Evolutionary conservation across 495 filamentous ascomycete species (phyloP).

Genomic region (Hypoxylon crocopeplum): DNA sequence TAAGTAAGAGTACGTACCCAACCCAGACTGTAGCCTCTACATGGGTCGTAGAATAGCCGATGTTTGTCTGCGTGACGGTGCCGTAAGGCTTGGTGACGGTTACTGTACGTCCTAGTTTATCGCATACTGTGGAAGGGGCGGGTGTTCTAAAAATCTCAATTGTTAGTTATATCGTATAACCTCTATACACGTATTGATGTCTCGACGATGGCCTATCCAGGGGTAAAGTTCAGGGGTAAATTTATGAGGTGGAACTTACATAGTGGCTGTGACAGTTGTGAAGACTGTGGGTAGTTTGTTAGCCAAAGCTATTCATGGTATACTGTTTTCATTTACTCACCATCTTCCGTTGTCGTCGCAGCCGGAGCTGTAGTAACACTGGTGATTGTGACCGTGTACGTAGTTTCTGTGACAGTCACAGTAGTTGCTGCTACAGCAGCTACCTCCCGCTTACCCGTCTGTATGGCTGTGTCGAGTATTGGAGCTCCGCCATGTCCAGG

Average conservation of each 20-base stretch:
- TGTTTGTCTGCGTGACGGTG: constrained; percentile 46
- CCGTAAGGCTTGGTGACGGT: constrained; percentile 39
- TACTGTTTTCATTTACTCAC: constrained; percentile 32
- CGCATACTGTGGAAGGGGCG: constrained; percentile 47
- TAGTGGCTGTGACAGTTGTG: constrained; percentile 47
- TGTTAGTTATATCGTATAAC: constrained; percentile 2
- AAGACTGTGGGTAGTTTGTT: constrained; percentile 35
- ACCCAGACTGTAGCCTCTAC: constrained; percentile 47
- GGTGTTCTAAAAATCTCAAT: constrained; percentile 40
- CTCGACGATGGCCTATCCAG: too few relatives aligned
- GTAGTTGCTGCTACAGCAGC: constrained; percentile 44
- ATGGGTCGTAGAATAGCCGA: constrained; percentile 49
- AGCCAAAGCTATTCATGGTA: neutral
- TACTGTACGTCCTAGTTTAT: constrained; percentile 41
- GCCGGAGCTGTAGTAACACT: constrained; percentile 43
- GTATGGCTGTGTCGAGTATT: constrained; percentile 8
- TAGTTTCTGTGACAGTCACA: constrained; percentile 52
- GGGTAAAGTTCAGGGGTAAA: too few relatives aligned
- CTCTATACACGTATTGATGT: too few relatives aligned
- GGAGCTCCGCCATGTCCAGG: constrained; percentile 6
- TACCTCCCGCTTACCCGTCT: constrained; percentile 17
- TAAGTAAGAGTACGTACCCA: constrained; percentile 41
- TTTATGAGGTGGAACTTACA: constrained; percentile 40
- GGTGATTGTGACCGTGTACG: constrained; percentile 50
- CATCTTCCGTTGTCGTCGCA: constrained; percentile 46